Conservation (phyloP, 805 yeast species). For the Barnettozyma salicaria region DNA sequence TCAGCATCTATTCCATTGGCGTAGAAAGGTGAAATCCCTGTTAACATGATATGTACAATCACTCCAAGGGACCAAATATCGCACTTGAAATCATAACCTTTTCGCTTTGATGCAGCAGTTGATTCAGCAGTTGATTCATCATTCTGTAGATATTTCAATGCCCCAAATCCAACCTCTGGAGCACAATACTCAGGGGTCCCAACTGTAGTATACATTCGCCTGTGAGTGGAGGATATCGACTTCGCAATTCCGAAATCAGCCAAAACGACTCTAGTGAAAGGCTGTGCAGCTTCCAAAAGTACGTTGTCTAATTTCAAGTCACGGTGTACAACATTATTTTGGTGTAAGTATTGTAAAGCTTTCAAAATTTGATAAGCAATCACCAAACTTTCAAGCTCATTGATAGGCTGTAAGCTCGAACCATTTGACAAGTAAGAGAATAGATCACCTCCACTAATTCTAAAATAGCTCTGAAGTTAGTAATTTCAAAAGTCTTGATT, state of each 20-base stretch:
- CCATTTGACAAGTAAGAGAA: constrained; percentile 47
- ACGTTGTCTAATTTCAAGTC: constrained; percentile 56
- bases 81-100: constrained; percentile 50
- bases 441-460: constrained; percentile 51
- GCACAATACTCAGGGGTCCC: constrained; percentile 71
- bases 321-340: constrained; percentile 51
- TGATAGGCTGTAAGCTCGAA: constrained; percentile 34
- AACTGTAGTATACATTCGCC: constrained; percentile 44
- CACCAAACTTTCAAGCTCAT: constrained; percentile 50
- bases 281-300: constrained; percentile 46
- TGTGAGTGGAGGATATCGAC: constrained; percentile 23
- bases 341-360: constrained; percentile 53
- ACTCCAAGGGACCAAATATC: constrained; percentile 71
- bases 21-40: constrained; percentile 62
- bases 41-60: constrained; percentile 49
- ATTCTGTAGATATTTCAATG: too few relatives aligned
- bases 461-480: constrained; percentile 6
- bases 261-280: constrained; percentile 46
- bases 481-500: not conserved
- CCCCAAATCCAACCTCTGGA: constrained; percentile 60
- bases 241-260: constrained; percentile 67
- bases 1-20: constrained; percentile 37
- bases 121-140: too few relatives aligned
- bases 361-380: constrained; percentile 50
- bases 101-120: too few relatives aligned